Conservation (phyloP, 164 flowering plant species). For the Nymphaea colorata region DNA sequence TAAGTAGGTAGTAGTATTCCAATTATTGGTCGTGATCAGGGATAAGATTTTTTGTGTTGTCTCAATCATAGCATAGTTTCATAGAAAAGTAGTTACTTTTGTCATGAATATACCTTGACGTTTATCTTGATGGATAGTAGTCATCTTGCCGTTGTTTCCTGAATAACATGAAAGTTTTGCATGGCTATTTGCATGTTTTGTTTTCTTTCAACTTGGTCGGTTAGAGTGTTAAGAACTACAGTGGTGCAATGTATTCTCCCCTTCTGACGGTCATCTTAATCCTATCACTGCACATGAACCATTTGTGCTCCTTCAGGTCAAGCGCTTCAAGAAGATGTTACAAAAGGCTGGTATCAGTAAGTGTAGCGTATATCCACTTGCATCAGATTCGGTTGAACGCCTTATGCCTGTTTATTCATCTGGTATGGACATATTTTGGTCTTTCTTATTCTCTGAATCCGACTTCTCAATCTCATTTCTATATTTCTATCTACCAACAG, state of each 20-base stretch:
- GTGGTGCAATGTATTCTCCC: neutral
- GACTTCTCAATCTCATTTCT: neutral
- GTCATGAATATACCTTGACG: neutral
- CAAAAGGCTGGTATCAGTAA: slow-evolving; percentile 52
- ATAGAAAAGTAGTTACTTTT: too few species aligned
- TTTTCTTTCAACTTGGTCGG: too few species aligned
- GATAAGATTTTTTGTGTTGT: too few species aligned
- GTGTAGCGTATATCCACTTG: slow-evolving; percentile 34
- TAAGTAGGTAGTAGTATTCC: too few species aligned
- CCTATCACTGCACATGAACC: neutral
- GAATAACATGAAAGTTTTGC: neutral
- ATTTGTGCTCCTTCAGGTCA: slow-evolving; percentile 29
- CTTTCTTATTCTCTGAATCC: neutral
- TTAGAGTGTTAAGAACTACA: neutral
- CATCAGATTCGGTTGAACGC: slow-evolving; percentile 42
- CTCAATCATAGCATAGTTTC: too few species aligned
- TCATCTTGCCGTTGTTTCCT: neutral
- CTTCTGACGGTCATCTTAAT: neutral
- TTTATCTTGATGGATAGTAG: neutral
- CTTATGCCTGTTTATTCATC: slow-evolving; percentile 35
- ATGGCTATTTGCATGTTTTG: neutral
- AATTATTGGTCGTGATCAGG: too few species aligned
- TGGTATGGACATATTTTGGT: slow-evolving; percentile 27
- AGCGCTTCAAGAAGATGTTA: slow-evolving; percentile 50
- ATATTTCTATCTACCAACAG: slow-evolving; percentile 16